A percentile compares a stretch with the other conserved stretches of the same genome.
phyloP scores from a whole-genome alignment of 805 yeast genomes.

The Komagataella pseudopastoris region DNA sequence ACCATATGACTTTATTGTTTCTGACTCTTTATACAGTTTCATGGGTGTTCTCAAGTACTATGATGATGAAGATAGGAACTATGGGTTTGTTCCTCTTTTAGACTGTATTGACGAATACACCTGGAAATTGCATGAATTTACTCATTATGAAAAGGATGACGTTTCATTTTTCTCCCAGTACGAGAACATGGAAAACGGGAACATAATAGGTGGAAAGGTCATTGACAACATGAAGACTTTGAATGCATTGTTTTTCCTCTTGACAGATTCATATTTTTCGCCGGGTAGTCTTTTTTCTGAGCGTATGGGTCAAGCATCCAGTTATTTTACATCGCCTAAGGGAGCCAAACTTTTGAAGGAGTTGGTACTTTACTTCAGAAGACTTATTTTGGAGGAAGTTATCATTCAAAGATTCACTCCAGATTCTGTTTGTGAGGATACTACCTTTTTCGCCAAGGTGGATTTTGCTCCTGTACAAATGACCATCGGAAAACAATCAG shows the following conservation, averaged over 20 bases:
- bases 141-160: conserved; percentile 13
- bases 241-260: conserved; percentile 32
- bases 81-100: conserved; percentile 21
- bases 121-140: conserved; percentile 11
- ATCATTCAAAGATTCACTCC: conserved; percentile 36
- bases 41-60: conserved; percentile 41
- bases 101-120: conserved; percentile 7
- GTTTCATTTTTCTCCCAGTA: conserved; percentile 23
- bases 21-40: conserved; percentile 38
- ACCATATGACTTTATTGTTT: conserved; percentile 48
- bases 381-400: conserved; percentile 46
- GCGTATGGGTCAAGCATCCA: conserved; percentile 26
- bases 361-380: conserved; percentile 31
- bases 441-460: conserved; percentile 20
- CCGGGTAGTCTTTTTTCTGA: conserved; percentile 35
- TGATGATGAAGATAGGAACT: conserved; percentile 39
- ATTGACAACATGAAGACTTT: conserved; percentile 22
- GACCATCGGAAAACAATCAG: conserved; percentile 26
- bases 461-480: conserved; percentile 28
- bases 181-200: conserved; percentile 12
- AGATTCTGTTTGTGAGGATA: conserved; percentile 26
- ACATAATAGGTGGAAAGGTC: conserved; percentile 16
- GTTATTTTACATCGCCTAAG: conserved; percentile 23
- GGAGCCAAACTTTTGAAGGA: conserved; percentile 27
- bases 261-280: conserved; percentile 44